A percentile compares a stretch with the other conserved stretches of the same genome.
Conservation (phyloP, 305 asterid genomes). For the Fraxinus ornus region DNA sequence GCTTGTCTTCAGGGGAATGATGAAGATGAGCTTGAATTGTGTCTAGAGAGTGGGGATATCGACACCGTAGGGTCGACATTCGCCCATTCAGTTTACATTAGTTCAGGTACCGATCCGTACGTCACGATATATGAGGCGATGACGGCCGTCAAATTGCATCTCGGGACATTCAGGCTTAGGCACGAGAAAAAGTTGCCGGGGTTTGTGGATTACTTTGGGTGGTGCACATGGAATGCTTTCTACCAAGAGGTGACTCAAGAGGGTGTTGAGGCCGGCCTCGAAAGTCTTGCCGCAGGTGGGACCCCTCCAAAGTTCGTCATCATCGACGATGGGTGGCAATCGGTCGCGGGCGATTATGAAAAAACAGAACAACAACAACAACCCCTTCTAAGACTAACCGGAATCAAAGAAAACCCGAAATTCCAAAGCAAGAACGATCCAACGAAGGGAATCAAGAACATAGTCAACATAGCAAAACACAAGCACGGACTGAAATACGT, state of each 20-base stretch:
- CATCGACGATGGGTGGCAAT: slow-evolving; percentile 81
- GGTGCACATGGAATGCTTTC: slow-evolving; percentile 99
- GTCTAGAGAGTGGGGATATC: slow-evolving; percentile 77
- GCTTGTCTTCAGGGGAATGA: slow-evolving; percentile 76
- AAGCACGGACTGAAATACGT: slow-evolving; percentile 72
- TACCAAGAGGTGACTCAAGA: slow-evolving; percentile 82
- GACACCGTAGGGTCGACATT: slow-evolving; percentile 46
- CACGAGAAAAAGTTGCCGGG: slow-evolving; percentile 77
- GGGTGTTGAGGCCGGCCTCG: slow-evolving; percentile 74
- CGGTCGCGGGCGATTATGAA: slow-evolving; percentile 37
- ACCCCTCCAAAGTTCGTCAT: slow-evolving; percentile 73
- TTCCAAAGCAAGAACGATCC: slow-evolving; percentile 57
- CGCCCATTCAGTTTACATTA: slow-evolving; percentile 55
- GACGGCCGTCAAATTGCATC: slow-evolving; percentile 55
- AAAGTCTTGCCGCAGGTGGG: slow-evolving; percentile 63
- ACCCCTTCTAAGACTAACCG: slow-evolving; percentile 55
- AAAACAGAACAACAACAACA: background rate
- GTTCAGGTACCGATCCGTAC: slow-evolving; percentile 78
- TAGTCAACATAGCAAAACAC: slow-evolving; percentile 66
- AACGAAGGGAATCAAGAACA: slow-evolving; percentile 54
- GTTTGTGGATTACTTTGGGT: slow-evolving; percentile 76
- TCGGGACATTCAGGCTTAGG: slow-evolving; percentile 60
- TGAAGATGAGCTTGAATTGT: slow-evolving; percentile 64
- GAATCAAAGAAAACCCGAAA: slow-evolving; percentile 68
- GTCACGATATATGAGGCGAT: slow-evolving; percentile 58